Evolutionary conservation across 2,329 filamentous ascomycete genomes (phyloP).

Genomic region (Xylaria polymorpha): DNA sequence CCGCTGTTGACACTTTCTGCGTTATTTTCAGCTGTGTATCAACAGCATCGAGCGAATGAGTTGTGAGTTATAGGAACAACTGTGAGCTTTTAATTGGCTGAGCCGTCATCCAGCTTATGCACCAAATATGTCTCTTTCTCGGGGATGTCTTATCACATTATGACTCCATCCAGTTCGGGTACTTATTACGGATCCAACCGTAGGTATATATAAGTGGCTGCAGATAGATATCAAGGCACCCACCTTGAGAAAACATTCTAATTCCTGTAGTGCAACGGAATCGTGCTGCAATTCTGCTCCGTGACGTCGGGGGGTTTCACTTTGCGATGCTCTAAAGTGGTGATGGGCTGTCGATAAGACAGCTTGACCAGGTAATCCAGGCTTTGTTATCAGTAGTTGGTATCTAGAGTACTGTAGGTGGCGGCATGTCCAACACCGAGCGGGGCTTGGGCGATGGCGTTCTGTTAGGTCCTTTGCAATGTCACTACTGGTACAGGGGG

Average conservation of each 20-base stretch:
- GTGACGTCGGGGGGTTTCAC: too few species aligned
- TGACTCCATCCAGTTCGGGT: background rate
- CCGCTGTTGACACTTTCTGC: constrained; percentile 1
- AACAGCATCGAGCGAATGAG: background rate
- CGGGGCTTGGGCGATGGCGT: background rate
- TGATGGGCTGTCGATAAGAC: background rate
- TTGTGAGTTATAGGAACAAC: background rate
- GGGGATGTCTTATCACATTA: background rate
- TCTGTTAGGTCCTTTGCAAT: constrained; percentile 5
- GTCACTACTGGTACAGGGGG: background rate
- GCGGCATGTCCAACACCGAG: background rate
- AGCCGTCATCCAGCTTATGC: background rate
- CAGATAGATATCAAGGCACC: too few species aligned
- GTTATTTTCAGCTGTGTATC: background rate
- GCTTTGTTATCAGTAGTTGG: background rate
- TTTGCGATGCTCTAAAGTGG: too few species aligned
- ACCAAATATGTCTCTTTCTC: background rate
- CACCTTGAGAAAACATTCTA: too few species aligned
- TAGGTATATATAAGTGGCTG: too few species aligned
- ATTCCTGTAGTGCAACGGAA: too few species aligned
- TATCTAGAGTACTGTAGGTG: background rate
- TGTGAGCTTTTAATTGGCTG: background rate
- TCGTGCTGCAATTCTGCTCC: too few species aligned
- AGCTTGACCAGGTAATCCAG: background rate
- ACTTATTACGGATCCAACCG: too few species aligned